Base-by-base conservation (phyloP, 2,329 filamentous ascomycete genomes). In the Salinomyces thailandicus region DNA sequence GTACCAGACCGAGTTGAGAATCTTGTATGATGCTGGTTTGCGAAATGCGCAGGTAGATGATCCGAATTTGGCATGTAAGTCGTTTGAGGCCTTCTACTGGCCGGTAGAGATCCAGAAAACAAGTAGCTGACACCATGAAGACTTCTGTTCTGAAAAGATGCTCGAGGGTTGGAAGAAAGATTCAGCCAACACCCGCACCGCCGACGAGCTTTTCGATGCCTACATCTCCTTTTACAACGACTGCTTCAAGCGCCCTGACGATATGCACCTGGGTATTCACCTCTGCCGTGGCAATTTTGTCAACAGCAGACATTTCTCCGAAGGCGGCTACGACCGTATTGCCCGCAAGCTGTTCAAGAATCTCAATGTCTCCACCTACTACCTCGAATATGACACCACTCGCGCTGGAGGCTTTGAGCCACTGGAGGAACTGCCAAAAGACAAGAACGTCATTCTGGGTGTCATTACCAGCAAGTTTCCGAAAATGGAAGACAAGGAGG, bases 151-250 rank as follows among this genome's bases (percentile, higher is more conserved):
- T 14, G 67, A 79, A 37, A 75, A 77, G 57, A 83, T 84, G 72
- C 71, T 81, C 24, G 62, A 72, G 32, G 79, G 79, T n/a, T 85
- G 79, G 74, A 72, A 73, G 36, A 71, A 71, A 11, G 81, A 85
- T 55, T 61, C 70, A 32, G 69, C 75, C 48, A 85, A 85, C 56
- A 71, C 71, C 32, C 73, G 75, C 55, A 72, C 72, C 3, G 72
- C 79, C 9, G 79, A 83, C 36, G 75, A 78, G 44, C 74, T 84
- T 24, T 73, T 87, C 18, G 78, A 84, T 48, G 73, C 78, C 19
- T 87, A 87, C 61, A 81, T 87, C 57, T 66, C 70, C 42, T 73
- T 84, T 46, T 86, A 86, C 68, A 86, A 86, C 57, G 77, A 83
- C 59, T 75, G 69, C 52, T 54, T 57, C 44, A 42, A 71, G 50